Conservation (phyloP, 2,329 filamentous ascomycete species). For the Trichoderma citrinoviride region DNA sequence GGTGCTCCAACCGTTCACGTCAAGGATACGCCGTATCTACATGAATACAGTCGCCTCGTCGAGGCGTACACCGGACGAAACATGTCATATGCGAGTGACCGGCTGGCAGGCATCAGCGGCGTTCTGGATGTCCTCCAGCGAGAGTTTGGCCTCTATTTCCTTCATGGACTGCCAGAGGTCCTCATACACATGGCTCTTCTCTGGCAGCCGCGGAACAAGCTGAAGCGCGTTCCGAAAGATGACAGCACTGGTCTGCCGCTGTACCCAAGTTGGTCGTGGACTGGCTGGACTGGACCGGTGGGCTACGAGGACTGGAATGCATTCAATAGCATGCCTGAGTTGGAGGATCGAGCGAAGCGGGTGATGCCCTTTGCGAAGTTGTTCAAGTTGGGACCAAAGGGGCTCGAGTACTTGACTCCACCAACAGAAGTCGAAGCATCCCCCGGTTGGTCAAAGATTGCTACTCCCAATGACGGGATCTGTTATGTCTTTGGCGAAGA, state of each 20-base stretch:
- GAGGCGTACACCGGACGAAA: constrained; percentile 11
- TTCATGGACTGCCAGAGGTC: constrained; percentile 3
- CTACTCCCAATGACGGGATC: background rate
- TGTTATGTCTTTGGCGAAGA: background rate
- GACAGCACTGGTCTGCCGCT: background rate
- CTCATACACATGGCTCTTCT: constrained; percentile 11
- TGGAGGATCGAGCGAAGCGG: background rate
- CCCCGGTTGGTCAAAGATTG: background rate
- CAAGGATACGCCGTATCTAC: background rate
- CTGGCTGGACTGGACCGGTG: constrained; percentile 16
- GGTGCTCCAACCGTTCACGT: constrained; percentile 12
- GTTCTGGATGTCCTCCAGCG: constrained; percentile 5
- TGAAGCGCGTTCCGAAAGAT: constrained; percentile 1
- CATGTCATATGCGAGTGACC: constrained; percentile 15
- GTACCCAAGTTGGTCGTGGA: constrained; percentile 19
- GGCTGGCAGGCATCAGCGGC: background rate
- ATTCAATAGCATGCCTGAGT: constrained; percentile 4
- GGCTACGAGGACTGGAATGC: constrained; percentile 16
- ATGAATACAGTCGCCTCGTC: constrained; percentile 4
- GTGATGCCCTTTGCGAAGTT: background rate
- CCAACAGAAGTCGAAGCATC: background rate
- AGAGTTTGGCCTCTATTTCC: constrained; percentile 1
- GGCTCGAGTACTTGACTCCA: background rate
- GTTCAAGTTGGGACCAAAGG: background rate
- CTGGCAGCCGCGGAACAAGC: constrained; percentile 15